Base-by-base conservation (phyloP, 176 grass and related monocot species). In the Canna indica region DNA sequence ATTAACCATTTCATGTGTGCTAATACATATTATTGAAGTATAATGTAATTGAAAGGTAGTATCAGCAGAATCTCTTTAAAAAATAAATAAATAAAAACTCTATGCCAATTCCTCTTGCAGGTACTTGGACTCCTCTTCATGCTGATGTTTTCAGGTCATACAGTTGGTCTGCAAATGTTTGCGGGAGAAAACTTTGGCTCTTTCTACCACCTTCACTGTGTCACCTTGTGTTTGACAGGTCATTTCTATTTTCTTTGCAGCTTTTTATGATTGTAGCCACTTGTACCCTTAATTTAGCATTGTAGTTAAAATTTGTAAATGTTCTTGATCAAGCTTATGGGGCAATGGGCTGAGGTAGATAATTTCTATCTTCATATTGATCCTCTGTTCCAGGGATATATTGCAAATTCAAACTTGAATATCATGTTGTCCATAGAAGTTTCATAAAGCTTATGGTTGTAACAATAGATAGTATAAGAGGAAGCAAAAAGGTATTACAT, bases 111-210 rank as follows among this genome's bases (percentile, higher is more conserved):
- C 73, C 53, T 72, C 70, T 35, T 83, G 50, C 80, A 96, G 92
- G 92, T 80, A 89, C 92, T 45, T 96, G 86, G 92, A 96, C 92
- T 82, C 81, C 88, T 81, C 72, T 96, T 67, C 88, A 96, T 81
- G 92, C 92, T 83, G 92, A 91, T 79, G 92, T 96, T 77, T 96
- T 96, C 75, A 83, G 83, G 79, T 91, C 92, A 75, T 96, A 91
- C 57, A 96, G 88, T 72, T 96, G 86, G 92, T 96, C 88, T 20
- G 92, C 85, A 85, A 96, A 96, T 90, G 83, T 96, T 53, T 96
- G 88, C 67, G 92, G 92, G 29, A 84, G 78, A 85, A 96, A 96
- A 79, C 71, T 39, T 68, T 96, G 92, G 92, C 46, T 91, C 57
- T 88, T 96, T 79, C 76, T 96, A 70, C 59, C 82, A 72, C 86